Evolutionary conservation across 805 yeast genomes (phyloP).

Genomic region (Hanseniaspora taiwanica): DNA sequence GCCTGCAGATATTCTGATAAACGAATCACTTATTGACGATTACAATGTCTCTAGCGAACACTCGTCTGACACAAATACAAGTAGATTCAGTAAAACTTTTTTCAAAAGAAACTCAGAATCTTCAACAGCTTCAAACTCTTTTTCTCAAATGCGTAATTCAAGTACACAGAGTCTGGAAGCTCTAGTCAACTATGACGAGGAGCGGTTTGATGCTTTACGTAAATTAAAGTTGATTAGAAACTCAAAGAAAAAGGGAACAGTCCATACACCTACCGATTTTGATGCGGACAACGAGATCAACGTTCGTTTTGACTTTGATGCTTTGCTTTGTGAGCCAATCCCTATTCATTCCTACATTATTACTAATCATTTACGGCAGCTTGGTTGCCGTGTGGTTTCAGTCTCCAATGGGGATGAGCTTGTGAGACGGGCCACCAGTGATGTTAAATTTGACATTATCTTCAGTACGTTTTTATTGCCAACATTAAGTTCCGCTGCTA

Average conservation of each 20-base stretch:
- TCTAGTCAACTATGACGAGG: constrained; percentile 2
- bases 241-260: background rate
- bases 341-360: constrained; percentile 66
- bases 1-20: background rate
- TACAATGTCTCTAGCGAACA: background rate
- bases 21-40: background rate
- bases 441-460: constrained; percentile 72
- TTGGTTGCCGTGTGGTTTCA: constrained; percentile 72
- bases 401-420: constrained; percentile 74
- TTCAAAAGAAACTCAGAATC: background rate
- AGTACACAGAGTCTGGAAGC: background rate
- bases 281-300: constrained; percentile 11
- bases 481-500: constrained; percentile 59
- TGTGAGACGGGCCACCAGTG: constrained; percentile 67
- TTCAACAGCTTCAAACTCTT: background rate
- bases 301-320: constrained; percentile 32
- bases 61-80: background rate
- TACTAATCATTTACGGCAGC: constrained; percentile 44
- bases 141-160: background rate
- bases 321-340: constrained; percentile 75
- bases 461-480: constrained; percentile 61
- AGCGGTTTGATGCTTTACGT: constrained; percentile 3
- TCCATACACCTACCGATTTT: constrained; percentile 19
- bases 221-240: constrained; percentile 3
- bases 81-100: background rate